Evolutionary conservation across 805 yeast species (phyloP).

Genomic region (Starmerella gropengiesseri): DNA sequence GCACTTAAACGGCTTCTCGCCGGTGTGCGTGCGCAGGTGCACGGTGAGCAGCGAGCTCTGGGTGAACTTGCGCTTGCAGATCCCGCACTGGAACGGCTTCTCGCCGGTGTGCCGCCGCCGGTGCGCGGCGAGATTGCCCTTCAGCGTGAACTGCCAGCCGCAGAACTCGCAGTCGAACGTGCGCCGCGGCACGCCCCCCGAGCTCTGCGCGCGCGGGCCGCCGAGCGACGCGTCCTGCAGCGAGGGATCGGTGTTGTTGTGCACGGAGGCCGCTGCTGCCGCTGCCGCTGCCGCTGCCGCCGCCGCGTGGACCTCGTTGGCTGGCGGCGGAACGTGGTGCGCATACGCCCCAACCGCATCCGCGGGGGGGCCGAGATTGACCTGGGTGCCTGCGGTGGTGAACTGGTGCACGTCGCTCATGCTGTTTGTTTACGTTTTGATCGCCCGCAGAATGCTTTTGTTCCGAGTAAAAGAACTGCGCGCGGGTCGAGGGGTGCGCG

Average conservation of each 20-base stretch:
- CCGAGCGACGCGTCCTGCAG: slow-evolving; percentile 6
- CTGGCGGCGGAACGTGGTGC: slow-evolving; percentile 2
- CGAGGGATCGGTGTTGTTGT: slow-evolving; percentile 8
- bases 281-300: slow-evolving; percentile 10
- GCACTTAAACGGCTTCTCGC: slow-evolving; percentile 77
- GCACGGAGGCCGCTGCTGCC: slow-evolving; percentile 9
- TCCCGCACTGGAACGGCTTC: slow-evolving; percentile 65
- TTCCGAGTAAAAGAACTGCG: slow-evolving; percentile 6
- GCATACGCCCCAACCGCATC: background rate
- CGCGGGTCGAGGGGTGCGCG: no score
- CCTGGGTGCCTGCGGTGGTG: slow-evolving; percentile 7
- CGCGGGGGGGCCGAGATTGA: background rate
- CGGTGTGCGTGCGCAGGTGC: slow-evolving; percentile 79
- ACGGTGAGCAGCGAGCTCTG: slow-evolving; percentile 76
- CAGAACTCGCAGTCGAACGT: slow-evolving; percentile 50
- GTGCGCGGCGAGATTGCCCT: slow-evolving; percentile 72
- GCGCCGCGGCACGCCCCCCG: slow-evolving; percentile 39
- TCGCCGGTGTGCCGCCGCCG: slow-evolving; percentile 82
- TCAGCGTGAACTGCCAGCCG: slow-evolving; percentile 63
- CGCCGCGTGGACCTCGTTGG: slow-evolving; percentile 5
- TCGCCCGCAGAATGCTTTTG: slow-evolving; percentile 5
- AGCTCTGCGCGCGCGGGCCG: slow-evolving; percentile 1
- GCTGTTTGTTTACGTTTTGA: slow-evolving; percentile 5
- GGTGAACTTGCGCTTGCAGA: slow-evolving; percentile 70
- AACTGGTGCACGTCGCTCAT: slow-evolving; percentile 9